These are phyloP conservation scores for Clohesyomyces aquaticus DNA, from an alignment of 495 filamentous ascomycete species.

Conservation along the genomic window DNA sequence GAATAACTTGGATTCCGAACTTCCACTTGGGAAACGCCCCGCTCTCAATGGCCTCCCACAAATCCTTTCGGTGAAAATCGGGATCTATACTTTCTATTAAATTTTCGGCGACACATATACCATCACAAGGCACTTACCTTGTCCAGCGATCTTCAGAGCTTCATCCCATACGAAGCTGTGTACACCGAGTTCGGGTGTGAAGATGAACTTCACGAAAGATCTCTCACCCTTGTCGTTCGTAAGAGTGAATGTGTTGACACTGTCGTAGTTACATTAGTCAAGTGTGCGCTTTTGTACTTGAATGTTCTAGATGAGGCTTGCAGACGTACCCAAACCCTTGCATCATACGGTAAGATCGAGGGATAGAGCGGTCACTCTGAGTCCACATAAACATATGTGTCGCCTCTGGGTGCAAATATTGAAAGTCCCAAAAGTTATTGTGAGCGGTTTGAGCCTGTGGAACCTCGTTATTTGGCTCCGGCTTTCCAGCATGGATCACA, in stretches of 20 bases:
- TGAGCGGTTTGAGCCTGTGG: constrained; percentile 65
- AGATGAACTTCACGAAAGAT: constrained; percentile 83
- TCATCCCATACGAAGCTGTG: constrained; percentile 90
- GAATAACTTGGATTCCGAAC: constrained; percentile 78
- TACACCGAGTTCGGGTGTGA: constrained; percentile 75
- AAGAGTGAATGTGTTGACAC: constrained; percentile 80
- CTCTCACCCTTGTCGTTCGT: constrained; percentile 72
- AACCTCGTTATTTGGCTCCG: constrained; percentile 78
- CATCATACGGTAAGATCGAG: constrained; percentile 85
- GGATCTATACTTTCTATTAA: constrained; percentile 56
- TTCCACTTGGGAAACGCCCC: constrained; percentile 78
- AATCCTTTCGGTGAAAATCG: constrained; percentile 85
- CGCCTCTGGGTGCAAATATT: constrained; percentile 65
- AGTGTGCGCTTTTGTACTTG: no score
- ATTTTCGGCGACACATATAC: background rate
- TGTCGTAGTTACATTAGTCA: no score
- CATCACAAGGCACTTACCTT: constrained; percentile 43
- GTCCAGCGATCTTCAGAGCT: constrained; percentile 76
- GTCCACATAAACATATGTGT: constrained; percentile 87
- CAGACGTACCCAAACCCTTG: constrained; percentile 92
- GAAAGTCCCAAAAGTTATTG: constrained; percentile 67
- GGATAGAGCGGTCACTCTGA: constrained; percentile 79
- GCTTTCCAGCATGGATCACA: constrained; percentile 76
- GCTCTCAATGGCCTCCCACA: constrained; percentile 77
- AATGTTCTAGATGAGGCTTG: no score